Evolutionary conservation across 768 basidiomycete genomes (phyloP).

Genomic region (Nidularia pulvinata): DNA sequence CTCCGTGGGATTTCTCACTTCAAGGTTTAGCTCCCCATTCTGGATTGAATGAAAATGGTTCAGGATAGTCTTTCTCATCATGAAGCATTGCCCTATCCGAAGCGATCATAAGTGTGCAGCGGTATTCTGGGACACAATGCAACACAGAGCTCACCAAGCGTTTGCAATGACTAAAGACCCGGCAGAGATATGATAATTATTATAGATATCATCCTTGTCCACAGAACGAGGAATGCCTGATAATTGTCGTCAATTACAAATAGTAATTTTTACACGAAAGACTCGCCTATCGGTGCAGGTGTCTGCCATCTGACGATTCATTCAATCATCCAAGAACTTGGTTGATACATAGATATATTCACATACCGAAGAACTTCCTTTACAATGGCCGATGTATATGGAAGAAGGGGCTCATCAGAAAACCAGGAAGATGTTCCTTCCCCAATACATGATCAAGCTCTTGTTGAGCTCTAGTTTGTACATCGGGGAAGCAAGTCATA

Average conservation of each 20-base stretch:
- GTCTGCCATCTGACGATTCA: conserved; percentile 20
- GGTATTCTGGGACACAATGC: background rate
- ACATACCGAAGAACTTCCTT: conserved; percentile 28
- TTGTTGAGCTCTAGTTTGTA: conserved; percentile 29
- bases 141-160: conserved; percentile 22
- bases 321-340: background rate
- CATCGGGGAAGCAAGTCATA: conserved; percentile 38
- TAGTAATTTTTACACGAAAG: background rate
- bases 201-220: conserved; percentile 41
- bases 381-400: conserved; percentile 32
- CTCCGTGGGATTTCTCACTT: background rate
- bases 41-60: conserved; percentile 20
- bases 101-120: background rate
- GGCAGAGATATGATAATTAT: conserved; percentile 43
- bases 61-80: conserved; percentile 21
- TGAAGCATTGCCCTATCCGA: conserved; percentile 19
- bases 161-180: conserved; percentile 33
- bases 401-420: conserved; percentile 30
- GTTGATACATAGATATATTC: background rate
- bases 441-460: conserved; percentile 35
- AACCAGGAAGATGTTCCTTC: conserved; percentile 31
- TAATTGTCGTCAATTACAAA: background rate
- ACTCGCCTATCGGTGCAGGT: conserved; percentile 23
- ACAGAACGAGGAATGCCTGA: conserved; percentile 27
- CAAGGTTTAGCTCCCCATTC: conserved; percentile 2